Percentiles rank a stretch among this genome's conserved stretches.
These are phyloP conservation scores for Pelargonium cotyledonis DNA, from an alignment of 441 rosid species.

Conservation along the genomic window DNA sequence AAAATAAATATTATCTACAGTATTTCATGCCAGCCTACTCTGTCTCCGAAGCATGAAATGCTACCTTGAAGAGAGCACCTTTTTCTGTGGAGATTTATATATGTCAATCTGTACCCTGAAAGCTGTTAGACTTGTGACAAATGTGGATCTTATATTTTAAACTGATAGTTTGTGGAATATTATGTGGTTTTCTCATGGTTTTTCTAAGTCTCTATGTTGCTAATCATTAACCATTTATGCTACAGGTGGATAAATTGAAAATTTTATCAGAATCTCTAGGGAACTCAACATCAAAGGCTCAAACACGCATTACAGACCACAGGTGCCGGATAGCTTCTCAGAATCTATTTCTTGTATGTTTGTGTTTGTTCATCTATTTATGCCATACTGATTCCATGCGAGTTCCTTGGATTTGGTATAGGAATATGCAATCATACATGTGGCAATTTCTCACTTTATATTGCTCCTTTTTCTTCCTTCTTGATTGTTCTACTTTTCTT, in stretches of 20 bases:
- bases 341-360: slow-evolving; percentile 1
- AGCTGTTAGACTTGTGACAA: too few species aligned
- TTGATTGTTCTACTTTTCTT: too few species aligned
- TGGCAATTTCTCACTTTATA: too few species aligned
- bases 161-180: neutral
- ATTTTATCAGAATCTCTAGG: slow-evolving; percentile 73
- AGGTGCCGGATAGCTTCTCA: slow-evolving; percentile 39
- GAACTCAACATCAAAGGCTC: slow-evolving; percentile 67
- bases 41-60: too few species aligned
- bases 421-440: neutral
- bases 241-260: slow-evolving; percentile 78
- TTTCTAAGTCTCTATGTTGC: slow-evolving; percentile 1
- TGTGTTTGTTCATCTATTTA: slow-evolving; percentile 2
- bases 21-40: too few species aligned
- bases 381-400: neutral
- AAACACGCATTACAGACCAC: slow-evolving; percentile 67
- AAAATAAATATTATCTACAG: too few species aligned
- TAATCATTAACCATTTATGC: slow-evolving; percentile 15
- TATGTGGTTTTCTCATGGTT: neutral
- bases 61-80: too few species aligned
- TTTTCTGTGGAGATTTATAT: too few species aligned
- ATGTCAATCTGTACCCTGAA: too few species aligned
- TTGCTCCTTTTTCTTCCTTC: too few species aligned
- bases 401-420: neutral
- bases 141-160: neutral